Percentiles rank a stretch among this genome's conserved stretches.
Conservation (phyloP, 352 stramenopile genomes). For the Pythium apleroticum region DNA sequence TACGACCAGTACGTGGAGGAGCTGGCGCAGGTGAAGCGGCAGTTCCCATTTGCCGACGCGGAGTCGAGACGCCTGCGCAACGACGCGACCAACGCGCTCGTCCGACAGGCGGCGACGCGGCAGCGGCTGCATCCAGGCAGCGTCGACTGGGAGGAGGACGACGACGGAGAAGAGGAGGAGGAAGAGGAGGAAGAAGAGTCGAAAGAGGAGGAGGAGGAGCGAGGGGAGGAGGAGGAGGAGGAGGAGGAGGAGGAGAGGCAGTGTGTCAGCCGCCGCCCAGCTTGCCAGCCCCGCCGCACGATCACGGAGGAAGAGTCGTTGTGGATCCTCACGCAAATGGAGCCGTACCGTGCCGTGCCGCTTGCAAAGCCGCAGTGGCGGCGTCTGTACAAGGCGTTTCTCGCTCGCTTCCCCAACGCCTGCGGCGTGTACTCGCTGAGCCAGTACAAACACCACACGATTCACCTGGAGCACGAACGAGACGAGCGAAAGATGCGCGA, state of each 20-base stretch:
- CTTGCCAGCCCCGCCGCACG: not conserved
- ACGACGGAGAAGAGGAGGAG: not conserved
- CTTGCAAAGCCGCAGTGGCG: not conserved
- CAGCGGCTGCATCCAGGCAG: not conserved
- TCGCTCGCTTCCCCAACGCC: not conserved
- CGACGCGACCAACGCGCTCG: not conserved
- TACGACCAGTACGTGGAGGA: not conserved
- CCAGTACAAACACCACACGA: not conserved
- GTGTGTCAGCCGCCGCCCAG: not conserved
- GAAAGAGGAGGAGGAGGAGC: not conserved
- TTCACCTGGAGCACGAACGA: not conserved
- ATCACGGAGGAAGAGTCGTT: not conserved
- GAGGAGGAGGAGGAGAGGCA: not conserved
- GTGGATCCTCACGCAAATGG: constrained; percentile 6
- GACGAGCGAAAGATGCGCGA: not conserved
- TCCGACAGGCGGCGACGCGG: not conserved
- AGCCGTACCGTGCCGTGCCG: not conserved
- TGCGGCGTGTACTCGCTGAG: not conserved
- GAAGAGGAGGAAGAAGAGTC: not conserved
- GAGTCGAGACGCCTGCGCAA: not conserved
- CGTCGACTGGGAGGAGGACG: not conserved
- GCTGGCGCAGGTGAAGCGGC: not conserved
- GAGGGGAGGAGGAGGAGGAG: not conserved
- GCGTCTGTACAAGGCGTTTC: not conserved
- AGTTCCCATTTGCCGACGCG: not conserved